These are phyloP conservation scores for Tricholoma saponaceum DNA, from an alignment of 768 basidiomycete species.

Conservation along the genomic window DNA sequence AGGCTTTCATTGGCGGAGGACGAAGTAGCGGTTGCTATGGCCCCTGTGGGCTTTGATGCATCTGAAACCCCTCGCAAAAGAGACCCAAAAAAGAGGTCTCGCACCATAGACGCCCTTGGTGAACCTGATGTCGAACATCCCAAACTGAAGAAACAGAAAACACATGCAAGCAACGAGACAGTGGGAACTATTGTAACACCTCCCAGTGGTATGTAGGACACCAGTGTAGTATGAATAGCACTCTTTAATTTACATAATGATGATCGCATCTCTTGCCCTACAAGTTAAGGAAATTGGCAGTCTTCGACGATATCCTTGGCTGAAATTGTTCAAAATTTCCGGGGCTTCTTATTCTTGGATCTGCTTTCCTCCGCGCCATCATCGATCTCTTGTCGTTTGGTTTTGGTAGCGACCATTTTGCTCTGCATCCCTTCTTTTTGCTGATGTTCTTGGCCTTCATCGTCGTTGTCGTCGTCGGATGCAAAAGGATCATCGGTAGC, in stretches of 20 bases:
- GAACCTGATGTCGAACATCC: constrained; percentile 23
- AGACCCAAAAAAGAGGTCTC: constrained; percentile 25
- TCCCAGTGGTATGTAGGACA: neutral
- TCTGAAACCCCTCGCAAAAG: constrained; percentile 3
- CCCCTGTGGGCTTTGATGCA: neutral
- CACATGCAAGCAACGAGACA: neutral
- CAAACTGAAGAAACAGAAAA: constrained; percentile 33
- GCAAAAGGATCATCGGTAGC: constrained; percentile 53
- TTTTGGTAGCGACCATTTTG: neutral
- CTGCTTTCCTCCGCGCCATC: constrained; percentile 27
- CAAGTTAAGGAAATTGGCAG: neutral
- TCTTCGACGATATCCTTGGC: neutral
- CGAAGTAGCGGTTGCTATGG: constrained; percentile 6
- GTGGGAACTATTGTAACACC: neutral
- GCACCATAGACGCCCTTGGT: constrained; percentile 24
- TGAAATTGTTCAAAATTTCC: neutral
- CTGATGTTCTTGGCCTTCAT: constrained; percentile 17
- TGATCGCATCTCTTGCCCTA: no score
- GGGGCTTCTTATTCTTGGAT: constrained; percentile 31
- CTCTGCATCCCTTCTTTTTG: constrained; percentile 2
- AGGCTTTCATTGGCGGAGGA: constrained; percentile 21
- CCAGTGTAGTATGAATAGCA: neutral
- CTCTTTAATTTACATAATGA: no score
- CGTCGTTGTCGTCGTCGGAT: constrained; percentile 38
- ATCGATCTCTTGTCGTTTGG: constrained; percentile 19